Evolutionary conservation across 2,329 filamentous ascomycete genomes (phyloP).

Genomic region (Talaromyces verruculosus): DNA sequence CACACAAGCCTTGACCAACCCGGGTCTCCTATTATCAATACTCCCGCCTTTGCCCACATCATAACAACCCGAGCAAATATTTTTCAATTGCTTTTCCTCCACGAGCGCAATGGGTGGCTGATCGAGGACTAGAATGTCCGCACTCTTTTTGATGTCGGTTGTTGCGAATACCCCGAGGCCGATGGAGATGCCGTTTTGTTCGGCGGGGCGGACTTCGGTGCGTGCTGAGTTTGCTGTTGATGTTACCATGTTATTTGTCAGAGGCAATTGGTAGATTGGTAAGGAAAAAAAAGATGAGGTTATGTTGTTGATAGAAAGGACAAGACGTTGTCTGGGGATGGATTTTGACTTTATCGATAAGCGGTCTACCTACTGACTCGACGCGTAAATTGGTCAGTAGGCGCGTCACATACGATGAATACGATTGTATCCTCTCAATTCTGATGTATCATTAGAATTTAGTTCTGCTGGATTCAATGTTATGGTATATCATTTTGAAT

Average conservation of each 20-base stretch:
- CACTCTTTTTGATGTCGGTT: constrained; percentile 48
- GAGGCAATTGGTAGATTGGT: too few species aligned
- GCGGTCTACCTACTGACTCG: not conserved
- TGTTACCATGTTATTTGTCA: not conserved
- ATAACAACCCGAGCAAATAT: constrained; percentile 61
- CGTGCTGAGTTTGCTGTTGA: constrained; percentile 2
- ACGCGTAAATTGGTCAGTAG: not conserved
- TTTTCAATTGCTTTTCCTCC: constrained; percentile 52
- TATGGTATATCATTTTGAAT: too few species aligned
- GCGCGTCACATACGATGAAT: not conserved
- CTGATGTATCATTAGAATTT: not conserved
- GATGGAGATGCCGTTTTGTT: constrained; percentile 26
- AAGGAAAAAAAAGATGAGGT: not conserved
- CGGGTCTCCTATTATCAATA: constrained; percentile 25
- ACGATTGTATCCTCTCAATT: not conserved
- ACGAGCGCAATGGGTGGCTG: constrained; percentile 55
- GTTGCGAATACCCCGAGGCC: constrained; percentile 59
- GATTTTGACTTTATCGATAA: constrained; percentile 3
- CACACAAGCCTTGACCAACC: constrained; percentile 55
- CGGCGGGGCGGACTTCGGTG: constrained; percentile 6
- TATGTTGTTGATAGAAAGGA: not conserved
- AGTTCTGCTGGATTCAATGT: not conserved
- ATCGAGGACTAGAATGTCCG: constrained; percentile 49
- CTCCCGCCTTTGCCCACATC: constrained; percentile 35
- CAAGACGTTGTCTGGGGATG: not conserved